These are phyloP conservation scores for Dipteronia dyeriana DNA, from an alignment of 345 rosid species.

Conservation along the genomic window DNA sequence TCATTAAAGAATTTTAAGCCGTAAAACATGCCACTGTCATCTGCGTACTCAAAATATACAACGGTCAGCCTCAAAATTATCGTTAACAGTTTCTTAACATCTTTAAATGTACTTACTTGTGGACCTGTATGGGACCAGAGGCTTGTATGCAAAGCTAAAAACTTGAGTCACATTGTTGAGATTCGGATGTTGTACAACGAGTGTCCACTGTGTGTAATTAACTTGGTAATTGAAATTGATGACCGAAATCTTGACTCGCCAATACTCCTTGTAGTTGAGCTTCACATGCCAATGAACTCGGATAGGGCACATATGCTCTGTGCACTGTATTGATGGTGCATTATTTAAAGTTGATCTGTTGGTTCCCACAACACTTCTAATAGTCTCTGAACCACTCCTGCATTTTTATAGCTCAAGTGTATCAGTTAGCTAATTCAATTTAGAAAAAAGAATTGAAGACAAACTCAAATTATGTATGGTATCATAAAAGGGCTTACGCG, in stretches of 20 bases:
- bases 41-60: constrained; percentile 21
- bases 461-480: neutral
- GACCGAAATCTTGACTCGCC: constrained; percentile 37
- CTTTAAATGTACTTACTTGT: constrained; percentile 16
- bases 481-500: constrained; percentile 21
- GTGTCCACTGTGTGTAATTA: constrained; percentile 41
- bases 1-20: constrained; percentile 39
- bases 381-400: constrained; percentile 24
- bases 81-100: neutral
- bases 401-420: neutral
- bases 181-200: constrained; percentile 41
- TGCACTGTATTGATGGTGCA: constrained; percentile 24
- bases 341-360: neutral
- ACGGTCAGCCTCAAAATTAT: neutral
- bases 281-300: constrained; percentile 40
- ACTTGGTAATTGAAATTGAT: constrained; percentile 30
- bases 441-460: neutral
- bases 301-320: constrained; percentile 33
- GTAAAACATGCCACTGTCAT: constrained; percentile 47
- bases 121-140: constrained; percentile 21
- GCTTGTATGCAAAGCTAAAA: constrained; percentile 30
- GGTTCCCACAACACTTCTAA: constrained; percentile 15
- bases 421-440: neutral
- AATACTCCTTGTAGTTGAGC: constrained; percentile 37
- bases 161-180: constrained; percentile 30